A percentile compares a stretch with the other conserved stretches of the same genome.
These are phyloP conservation scores for Alternaria tenuissima DNA, from an alignment of 2,329 filamentous ascomycete species.

Conservation along the genomic window DNA sequence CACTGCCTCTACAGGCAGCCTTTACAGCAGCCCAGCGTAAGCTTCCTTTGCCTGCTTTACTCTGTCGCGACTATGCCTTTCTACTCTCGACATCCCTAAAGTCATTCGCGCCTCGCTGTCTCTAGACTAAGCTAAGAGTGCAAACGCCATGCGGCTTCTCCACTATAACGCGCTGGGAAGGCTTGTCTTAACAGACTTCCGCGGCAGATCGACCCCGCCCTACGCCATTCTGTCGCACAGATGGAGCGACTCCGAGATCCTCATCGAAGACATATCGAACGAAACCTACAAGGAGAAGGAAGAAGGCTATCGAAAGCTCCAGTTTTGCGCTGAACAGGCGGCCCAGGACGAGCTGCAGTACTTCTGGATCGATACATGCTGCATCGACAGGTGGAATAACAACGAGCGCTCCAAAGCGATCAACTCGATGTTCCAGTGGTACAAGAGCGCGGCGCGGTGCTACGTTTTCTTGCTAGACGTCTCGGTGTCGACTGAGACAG, in stretches of 20 bases:
- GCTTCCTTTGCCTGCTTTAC: background rate
- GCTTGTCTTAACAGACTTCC: slow-evolving; percentile 23
- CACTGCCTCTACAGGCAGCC: slow-evolving; percentile 13
- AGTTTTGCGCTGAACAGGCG: slow-evolving; percentile 29
- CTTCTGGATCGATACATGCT: slow-evolving; percentile 35
- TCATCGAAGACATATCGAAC: slow-evolving; percentile 33
- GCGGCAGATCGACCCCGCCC: slow-evolving; percentile 21
- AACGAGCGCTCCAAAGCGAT: slow-evolving; percentile 24
- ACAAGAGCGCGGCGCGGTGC: slow-evolving; percentile 24
- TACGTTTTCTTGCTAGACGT: slow-evolving; percentile 33
- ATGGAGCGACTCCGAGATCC: slow-evolving; percentile 43
- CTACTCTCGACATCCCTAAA: background rate
- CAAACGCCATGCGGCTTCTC: slow-evolving; percentile 23
- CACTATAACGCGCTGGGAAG: slow-evolving; percentile 15
- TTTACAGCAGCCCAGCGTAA: background rate
- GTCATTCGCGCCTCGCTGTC: background rate
- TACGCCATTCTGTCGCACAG: slow-evolving; percentile 50
- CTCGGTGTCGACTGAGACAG: slow-evolving; percentile 8
- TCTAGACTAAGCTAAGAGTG: background rate
- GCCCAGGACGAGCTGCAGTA: slow-evolving; percentile 30
- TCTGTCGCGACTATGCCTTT: background rate
- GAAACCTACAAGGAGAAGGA: slow-evolving; percentile 19
- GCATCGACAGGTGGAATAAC: slow-evolving; percentile 29
- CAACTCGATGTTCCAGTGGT: slow-evolving; percentile 22
- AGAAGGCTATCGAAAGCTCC: slow-evolving; percentile 27